Base-by-base conservation (phyloP, 306 rosid genomes). In the Cucumis sativus region DNA sequence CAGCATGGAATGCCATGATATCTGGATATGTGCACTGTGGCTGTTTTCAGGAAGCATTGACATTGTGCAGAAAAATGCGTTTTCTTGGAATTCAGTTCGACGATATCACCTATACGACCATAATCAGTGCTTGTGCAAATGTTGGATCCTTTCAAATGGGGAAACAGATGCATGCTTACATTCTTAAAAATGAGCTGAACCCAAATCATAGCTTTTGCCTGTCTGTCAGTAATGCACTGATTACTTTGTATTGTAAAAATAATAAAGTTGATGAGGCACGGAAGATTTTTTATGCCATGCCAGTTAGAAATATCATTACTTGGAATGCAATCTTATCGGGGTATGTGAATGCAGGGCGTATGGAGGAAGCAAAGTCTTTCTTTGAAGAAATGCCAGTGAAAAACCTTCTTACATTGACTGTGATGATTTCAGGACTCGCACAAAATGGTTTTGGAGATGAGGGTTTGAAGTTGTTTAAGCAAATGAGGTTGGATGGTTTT, bases 1-100 rank as follows among this genome's bases (percentile, higher is more conserved):
- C 64, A n/a, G 54, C 78, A 71, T 79, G 82, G 78, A 79, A 79
- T 71, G 78, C 82, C 56, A 71, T 79, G 82, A 79, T 79, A 59
- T 79, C 82, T 21, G 82, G 82, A 28, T 79, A 79, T 70, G 72
- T 79, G 51, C 78, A 71, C 14, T 71, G 47, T 59, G 82, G 63
- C 28, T 43, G 63, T 79, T 71, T 57, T 18, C 63, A 25, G 14
- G 82, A 79, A 71, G 77, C 82, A 23, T 71, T 79, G 37, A 4
- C 30, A 71, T 25, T 79, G 82, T 70, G 47, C 11, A 58, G 82
- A 51, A 79, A 79, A 35, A 79, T 79, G 82, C 52, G 63, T 79
- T 71, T 43, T 13, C 67, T 56, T 2, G 69, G 72, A 47, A 43
- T 71, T 58, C 45, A 70, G 28, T 30, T 10, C 8, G 78, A 79